These are phyloP conservation scores for Lactuca sativa DNA, from an alignment of 129 eudicot species.

Conservation along the genomic window DNA sequence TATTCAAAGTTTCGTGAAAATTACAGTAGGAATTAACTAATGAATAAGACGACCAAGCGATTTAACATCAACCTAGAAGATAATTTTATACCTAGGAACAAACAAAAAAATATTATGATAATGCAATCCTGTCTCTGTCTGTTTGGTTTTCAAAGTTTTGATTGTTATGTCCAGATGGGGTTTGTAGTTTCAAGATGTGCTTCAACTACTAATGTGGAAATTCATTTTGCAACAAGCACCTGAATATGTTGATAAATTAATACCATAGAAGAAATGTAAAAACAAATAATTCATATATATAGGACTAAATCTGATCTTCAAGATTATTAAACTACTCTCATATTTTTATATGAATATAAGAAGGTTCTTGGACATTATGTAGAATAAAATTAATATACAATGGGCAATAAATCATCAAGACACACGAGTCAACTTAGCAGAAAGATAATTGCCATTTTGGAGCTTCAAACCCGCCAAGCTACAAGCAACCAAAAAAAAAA, in stretches of 20 bases:
- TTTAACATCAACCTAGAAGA: conserved; percentile 21
- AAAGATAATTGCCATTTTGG: conserved; percentile 1
- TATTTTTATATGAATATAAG: not conserved
- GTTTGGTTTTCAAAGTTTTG: not conserved
- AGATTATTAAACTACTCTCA: conserved; percentile 2
- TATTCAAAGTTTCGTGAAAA: conserved; percentile 17
- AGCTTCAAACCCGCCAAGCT: not conserved
- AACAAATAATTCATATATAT: not conserved
- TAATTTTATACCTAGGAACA: not conserved
- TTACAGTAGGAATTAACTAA: conserved; percentile 24
- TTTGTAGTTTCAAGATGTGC: not conserved
- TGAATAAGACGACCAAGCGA: conserved; percentile 7
- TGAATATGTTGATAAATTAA: conserved; percentile 13
- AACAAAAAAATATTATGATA: conserved; percentile 7
- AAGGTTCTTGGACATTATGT: conserved; percentile 12
- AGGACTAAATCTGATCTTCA: conserved; percentile 5
- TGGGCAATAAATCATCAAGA: not conserved
- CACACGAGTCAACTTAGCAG: not conserved
- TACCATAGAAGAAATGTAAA: too few relatives aligned
- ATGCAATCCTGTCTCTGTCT: conserved; percentile 7
- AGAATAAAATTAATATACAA: not conserved
- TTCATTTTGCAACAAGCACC: conserved; percentile 8
- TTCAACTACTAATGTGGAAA: not conserved
- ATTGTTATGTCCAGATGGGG: not conserved
- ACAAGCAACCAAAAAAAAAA: too few relatives aligned